These are phyloP conservation scores for Russula brevipes DNA, from an alignment of 768 basidiomycete genomes.

Conservation along the genomic window DNA sequence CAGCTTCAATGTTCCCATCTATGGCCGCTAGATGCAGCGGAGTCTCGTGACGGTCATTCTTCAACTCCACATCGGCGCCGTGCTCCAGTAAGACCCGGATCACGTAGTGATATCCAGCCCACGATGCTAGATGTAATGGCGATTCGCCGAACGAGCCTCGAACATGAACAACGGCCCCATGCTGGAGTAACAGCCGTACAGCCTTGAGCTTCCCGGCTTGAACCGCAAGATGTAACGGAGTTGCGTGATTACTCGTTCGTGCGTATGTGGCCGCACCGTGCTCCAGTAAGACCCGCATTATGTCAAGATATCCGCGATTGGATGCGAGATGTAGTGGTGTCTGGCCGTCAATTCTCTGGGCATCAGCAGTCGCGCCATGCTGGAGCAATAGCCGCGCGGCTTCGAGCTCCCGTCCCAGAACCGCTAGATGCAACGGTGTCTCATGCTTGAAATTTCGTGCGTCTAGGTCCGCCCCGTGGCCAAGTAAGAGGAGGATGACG, in stretches of 20 bases:
- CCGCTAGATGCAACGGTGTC: neutral
- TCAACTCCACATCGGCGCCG: no score
- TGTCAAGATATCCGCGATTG: neutral
- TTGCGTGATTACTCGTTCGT: neutral
- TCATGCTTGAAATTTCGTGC: neutral
- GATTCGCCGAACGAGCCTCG: no score
- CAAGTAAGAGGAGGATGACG: neutral
- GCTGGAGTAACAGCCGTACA: neutral
- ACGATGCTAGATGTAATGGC: no score
- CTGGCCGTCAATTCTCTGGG: neutral
- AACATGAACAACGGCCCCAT: no score
- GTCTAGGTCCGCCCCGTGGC: neutral
- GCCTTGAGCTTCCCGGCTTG: neutral
- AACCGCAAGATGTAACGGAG: neutral
- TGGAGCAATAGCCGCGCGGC: neutral
- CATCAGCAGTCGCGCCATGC: neutral
- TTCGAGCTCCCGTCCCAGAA: neutral
- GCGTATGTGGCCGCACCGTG: neutral
- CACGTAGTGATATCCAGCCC: no score
- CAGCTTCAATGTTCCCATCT: no score
- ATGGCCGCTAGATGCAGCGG: no score
- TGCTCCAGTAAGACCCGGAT: no score
- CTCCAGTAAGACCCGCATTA: neutral
- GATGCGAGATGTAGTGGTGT: neutral
- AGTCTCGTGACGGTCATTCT: no score